Evolutionary conservation across 2,329 filamentous ascomycete species (phyloP).

Genomic region (Rutstroemia sp.): DNA sequence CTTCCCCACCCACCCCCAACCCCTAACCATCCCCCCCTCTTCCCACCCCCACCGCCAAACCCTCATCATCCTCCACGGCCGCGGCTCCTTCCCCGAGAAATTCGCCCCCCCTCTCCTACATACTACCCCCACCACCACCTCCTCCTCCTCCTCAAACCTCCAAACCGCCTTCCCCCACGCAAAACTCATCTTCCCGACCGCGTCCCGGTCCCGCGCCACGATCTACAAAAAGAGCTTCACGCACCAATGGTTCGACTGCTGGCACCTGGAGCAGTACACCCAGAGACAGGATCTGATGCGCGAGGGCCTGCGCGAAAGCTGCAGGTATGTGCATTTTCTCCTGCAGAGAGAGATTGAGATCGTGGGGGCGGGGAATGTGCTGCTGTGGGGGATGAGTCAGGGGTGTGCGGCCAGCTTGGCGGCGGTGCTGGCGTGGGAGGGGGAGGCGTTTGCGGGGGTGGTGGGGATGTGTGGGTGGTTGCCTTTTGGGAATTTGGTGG

Average conservation of each 20-base stretch:
- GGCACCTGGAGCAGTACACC: conserved; percentile 29
- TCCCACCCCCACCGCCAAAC: conserved; percentile 29
- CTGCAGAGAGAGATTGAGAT: conserved; percentile 31
- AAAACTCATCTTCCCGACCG: conserved; percentile 45
- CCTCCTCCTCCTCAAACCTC: conserved; percentile 14
- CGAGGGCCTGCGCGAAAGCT: conserved; percentile 37
- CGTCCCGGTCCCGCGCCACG: conserved; percentile 34
- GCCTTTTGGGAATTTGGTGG: conserved; percentile 33
- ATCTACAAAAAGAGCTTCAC: conserved; percentile 34
- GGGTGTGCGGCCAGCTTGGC: conserved; percentile 43
- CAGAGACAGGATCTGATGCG: conserved; percentile 27
- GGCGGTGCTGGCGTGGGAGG: conserved; percentile 38
- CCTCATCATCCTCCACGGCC: conserved; percentile 43
- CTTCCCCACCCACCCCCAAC: background rate
- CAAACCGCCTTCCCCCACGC: conserved; percentile 33
- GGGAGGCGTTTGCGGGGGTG: conserved; percentile 28
- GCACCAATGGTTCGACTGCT: conserved; percentile 42
- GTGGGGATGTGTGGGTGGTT: conserved; percentile 40
- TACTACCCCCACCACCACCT: conserved; percentile 19
- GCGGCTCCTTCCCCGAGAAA: conserved; percentile 35
- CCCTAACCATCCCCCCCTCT: background rate
- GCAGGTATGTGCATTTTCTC: conserved; percentile 33
- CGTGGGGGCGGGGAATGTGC: conserved; percentile 34
- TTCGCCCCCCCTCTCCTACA: conserved; percentile 36
- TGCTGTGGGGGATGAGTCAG: conserved; percentile 46